Evolutionary conservation across 1,139 yeast species (phyloP).

Genomic region (Debaryomyces coudertii): DNA sequence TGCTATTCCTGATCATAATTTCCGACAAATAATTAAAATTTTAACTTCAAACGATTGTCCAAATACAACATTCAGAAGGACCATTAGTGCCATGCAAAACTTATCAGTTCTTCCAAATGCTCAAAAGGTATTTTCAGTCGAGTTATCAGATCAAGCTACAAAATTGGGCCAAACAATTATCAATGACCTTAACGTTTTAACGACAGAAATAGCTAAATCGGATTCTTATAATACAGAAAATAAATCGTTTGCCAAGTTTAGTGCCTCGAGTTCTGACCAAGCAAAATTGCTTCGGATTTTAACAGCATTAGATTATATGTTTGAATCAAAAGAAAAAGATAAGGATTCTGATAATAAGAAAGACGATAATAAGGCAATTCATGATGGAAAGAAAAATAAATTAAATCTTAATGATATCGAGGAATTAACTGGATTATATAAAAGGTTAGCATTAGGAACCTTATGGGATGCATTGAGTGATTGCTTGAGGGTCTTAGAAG

Average conservation of each 20-base stretch:
- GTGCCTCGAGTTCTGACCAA: slow-evolving; percentile 84
- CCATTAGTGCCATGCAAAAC: slow-evolving; percentile 82
- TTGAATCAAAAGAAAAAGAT: slow-evolving; percentile 46
- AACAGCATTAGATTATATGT: slow-evolving; percentile 87
- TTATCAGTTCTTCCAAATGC: slow-evolving; percentile 65
- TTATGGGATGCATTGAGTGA: slow-evolving; percentile 89
- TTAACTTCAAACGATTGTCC: slow-evolving; percentile 87
- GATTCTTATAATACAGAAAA: slow-evolving; percentile 52
- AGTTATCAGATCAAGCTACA: slow-evolving; percentile 69
- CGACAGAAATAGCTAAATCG: slow-evolving; percentile 46
- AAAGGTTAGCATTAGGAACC: slow-evolving; percentile 69
- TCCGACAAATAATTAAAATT: slow-evolving; percentile 66
- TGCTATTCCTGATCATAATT: slow-evolving; percentile 61
- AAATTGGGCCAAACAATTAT: slow-evolving; percentile 60
- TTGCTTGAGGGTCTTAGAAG: slow-evolving; percentile 65
- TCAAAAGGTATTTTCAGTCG: slow-evolving; percentile 66
- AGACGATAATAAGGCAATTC: slow-evolving; percentile 13
- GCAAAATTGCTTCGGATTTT: slow-evolving; percentile 81
- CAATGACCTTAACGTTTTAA: slow-evolving; percentile 56
- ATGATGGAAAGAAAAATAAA: slow-evolving; percentile 3
- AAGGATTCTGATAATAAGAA: slow-evolving; percentile 15
- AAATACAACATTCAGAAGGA: slow-evolving; percentile 82
- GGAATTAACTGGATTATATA: slow-evolving; percentile 63
- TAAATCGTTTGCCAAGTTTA: slow-evolving; percentile 64
- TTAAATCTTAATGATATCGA: slow-evolving; percentile 37